Percentiles rank a stretch among this genome's conserved stretches.
phyloP scores from a whole-genome alignment of 305 asterid genomes.

The Plantago coronopus region DNA sequence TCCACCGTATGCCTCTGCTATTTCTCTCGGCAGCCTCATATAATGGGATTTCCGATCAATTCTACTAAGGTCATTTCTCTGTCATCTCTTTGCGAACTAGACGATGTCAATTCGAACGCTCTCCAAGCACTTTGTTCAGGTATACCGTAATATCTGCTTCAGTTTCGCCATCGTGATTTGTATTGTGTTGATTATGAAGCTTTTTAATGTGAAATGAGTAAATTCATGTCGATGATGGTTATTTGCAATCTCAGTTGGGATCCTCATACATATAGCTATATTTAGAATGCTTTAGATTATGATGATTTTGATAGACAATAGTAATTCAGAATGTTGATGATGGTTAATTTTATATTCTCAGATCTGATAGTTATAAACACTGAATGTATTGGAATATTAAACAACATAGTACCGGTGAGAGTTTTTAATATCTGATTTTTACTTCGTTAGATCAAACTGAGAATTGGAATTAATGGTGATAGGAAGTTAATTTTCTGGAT shows the following conservation, averaged over 20 bases:
- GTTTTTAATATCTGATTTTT: not conserved
- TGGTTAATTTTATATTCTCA: not conserved
- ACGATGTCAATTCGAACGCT: constrained; percentile 19
- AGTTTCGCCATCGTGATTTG: not conserved
- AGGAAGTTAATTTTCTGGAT: too few relatives aligned
- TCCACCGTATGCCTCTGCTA: constrained; percentile 61
- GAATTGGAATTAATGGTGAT: not conserved
- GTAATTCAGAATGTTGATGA: not conserved
- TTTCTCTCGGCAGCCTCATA: constrained; percentile 47
- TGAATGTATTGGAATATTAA: too few relatives aligned
- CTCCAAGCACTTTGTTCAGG: constrained; percentile 67
- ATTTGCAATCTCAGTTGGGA: too few relatives aligned
- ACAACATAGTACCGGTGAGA: too few relatives aligned
- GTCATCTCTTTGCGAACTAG: constrained; percentile 40
- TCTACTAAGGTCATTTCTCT: constrained; percentile 49
- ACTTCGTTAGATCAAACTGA: not conserved
- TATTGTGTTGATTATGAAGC: too few relatives aligned
- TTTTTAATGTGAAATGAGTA: not conserved
- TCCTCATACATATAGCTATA: too few relatives aligned
- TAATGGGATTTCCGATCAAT: constrained; percentile 67
- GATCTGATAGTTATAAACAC: not conserved
- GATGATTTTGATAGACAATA: too few relatives aligned
- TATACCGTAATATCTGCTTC: not conserved
- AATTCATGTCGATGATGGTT: not conserved
- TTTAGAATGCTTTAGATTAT: too few relatives aligned